Base-by-base conservation (phyloP, 192 early-diverging fungal genomes). In the Backusella luteola region DNA sequence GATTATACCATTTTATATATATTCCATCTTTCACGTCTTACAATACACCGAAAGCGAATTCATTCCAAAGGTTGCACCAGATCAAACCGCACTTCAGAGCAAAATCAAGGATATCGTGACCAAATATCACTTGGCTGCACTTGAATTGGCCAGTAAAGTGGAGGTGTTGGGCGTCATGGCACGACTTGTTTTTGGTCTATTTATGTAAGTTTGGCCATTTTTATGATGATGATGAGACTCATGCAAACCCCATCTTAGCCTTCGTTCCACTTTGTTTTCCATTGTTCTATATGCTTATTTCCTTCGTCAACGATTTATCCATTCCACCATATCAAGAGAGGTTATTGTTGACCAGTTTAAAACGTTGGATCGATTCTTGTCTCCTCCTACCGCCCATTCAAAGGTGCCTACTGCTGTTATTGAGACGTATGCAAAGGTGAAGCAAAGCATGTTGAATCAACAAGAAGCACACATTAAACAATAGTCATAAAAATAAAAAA, bases 91-190 rank as follows among this genome's bases (percentile, higher is more conserved):
- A 34, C 34, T 85, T 38, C 84, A 85, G 42, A 79, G 83, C 21
- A 74, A 78, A 34, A 80, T 92, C 29, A 82, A 87, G 77, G 80
- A 75, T 19, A 79, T 80, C 72, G 86, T 87, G 7, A 80, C 84
- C 34, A 80, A 79, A 15, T 90, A 92, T 83, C 90, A 94, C 78
- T 77, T 80, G 41, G 69, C 46, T 17, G 87, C 91, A 19, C 86
- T 95, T 79, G 73, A 83, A 12, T 69, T 85, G 0, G 89, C 94
- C 26, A 87, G 90, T 56, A 87, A 88, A 75, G 66, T 88, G 52
- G 94, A 95, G 83, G 85, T 95, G 4, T 86, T 86, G 74, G 86
- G 88, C 66, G 89, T 95, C 69, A 85, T 93, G 81, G 89, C 87
- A 49, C 80, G 86, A 8, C 75, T 91, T 35, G 77, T 93, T 46